Conservation (phyloP, 2,329 filamentous ascomycete genomes). For the Neofusicoccum sp. region DNA sequence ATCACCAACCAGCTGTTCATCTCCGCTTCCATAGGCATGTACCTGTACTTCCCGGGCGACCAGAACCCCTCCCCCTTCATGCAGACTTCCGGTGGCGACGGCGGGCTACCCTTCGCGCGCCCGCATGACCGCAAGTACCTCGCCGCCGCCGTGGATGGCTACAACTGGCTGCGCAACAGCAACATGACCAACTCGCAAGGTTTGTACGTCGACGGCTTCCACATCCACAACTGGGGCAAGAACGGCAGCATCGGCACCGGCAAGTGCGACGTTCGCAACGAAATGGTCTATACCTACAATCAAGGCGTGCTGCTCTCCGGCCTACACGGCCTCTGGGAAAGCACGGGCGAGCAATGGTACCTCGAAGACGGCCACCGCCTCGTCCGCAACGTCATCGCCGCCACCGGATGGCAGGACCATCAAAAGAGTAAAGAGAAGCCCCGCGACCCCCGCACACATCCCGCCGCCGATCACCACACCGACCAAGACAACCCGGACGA, state of each 20-base stretch:
- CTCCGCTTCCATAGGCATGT: constrained; percentile 83
- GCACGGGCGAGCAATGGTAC: constrained; percentile 69
- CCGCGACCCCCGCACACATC: constrained; percentile 23
- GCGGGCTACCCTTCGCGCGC: constrained; percentile 29
- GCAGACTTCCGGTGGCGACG: constrained; percentile 10
- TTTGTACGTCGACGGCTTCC: constrained; percentile 84
- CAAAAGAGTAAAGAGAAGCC: constrained; percentile 32
- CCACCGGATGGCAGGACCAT: constrained; percentile 68
- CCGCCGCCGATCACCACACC: constrained; percentile 42
- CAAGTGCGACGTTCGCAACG: constrained; percentile 75
- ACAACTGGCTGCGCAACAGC: constrained; percentile 73
- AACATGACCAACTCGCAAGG: constrained; percentile 78
- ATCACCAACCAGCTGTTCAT: constrained; percentile 94
- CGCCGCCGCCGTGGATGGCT: constrained; percentile 70
- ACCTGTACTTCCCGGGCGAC: constrained; percentile 82
- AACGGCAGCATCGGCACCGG: constrained; percentile 63
- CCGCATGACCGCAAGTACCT: constrained; percentile 65
- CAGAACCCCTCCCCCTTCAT: constrained; percentile 68
- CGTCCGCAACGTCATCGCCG: constrained; percentile 68
- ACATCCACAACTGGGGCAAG: constrained; percentile 64
- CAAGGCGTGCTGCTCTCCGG: constrained; percentile 87
- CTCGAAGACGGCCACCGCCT: constrained; percentile 77
- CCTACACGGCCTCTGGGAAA: constrained; percentile 74
- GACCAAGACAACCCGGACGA: constrained; percentile 18
- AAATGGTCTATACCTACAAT: constrained; percentile 95